Percentiles rank a stretch among this genome's conserved stretches.
phyloP scores from a whole-genome alignment of 1,139 yeast genomes.

The Petasospora rhodanensis region DNA sequence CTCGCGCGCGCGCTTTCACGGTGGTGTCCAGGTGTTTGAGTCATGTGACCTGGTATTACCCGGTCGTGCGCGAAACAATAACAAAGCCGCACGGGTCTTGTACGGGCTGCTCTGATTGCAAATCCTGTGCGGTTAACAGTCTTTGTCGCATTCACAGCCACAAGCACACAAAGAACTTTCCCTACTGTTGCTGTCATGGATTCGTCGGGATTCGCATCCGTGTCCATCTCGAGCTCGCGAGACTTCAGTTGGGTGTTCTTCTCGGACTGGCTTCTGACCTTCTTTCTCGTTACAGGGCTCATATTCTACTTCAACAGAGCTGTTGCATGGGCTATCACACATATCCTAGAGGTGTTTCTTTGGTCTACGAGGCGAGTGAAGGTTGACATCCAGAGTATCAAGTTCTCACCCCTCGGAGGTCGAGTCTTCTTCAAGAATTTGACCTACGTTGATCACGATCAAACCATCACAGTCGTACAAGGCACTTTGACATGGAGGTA shows the following conservation, averaged over 20 bases:
- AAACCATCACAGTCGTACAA: slow-evolving; percentile 62
- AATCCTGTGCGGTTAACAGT: too few relatives aligned
- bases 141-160: too few relatives aligned
- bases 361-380: slow-evolving; percentile 60
- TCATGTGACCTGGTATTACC: too few relatives aligned
- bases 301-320: slow-evolving; percentile 75
- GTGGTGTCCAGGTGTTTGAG: too few relatives aligned
- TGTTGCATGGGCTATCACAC: slow-evolving; percentile 58
- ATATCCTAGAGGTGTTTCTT: slow-evolving; percentile 45
- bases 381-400: slow-evolving; percentile 65
- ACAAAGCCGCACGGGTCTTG: too few relatives aligned
- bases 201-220: slow-evolving; percentile 20
- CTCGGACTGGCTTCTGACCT: slow-evolving; percentile 73
- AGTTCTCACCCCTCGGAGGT: slow-evolving; percentile 78
- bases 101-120: too few relatives aligned
- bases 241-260: slow-evolving; percentile 78
- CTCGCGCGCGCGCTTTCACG: too few relatives aligned
- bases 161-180: too few relatives aligned
- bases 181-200: slow-evolving; percentile 10
- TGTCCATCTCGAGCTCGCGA: slow-evolving; percentile 19
- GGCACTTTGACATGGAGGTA: slow-evolving; percentile 86
- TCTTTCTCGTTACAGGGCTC: slow-evolving; percentile 57
- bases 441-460: slow-evolving; percentile 64
- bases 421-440: slow-evolving; percentile 73
- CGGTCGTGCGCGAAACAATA: too few relatives aligned